Evolutionary conservation across 495 filamentous ascomycete genomes (phyloP).

Genomic region (Hypoxylon subgilvum): DNA sequence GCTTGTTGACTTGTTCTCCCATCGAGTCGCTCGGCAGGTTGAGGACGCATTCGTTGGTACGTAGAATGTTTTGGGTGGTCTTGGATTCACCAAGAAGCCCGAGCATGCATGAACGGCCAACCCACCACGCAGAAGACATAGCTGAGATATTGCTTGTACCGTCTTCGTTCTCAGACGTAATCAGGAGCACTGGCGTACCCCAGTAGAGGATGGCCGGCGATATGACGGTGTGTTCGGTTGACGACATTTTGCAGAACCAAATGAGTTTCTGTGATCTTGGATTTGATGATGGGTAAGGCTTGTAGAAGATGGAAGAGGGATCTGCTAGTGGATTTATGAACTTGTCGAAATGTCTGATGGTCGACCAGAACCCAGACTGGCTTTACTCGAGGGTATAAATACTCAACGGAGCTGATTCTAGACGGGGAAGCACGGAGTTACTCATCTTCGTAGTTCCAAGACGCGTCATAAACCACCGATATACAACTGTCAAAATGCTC

Average conservation of each 20-base stretch:
- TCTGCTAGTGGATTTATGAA: background rate
- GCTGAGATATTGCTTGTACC: slow-evolving; percentile 50
- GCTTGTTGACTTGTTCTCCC: slow-evolving; percentile 44
- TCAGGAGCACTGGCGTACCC: slow-evolving; percentile 54
- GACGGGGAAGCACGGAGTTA: slow-evolving; percentile 34
- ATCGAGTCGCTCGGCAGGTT: slow-evolving; percentile 52
- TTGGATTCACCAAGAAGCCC: slow-evolving; percentile 48
- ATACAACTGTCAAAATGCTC: slow-evolving; percentile 4
- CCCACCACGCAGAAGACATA: slow-evolving; percentile 58
- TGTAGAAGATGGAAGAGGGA: background rate
- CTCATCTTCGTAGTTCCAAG: slow-evolving; percentile 8
- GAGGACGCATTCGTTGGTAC: slow-evolving; percentile 53
- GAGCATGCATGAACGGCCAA: slow-evolving; percentile 53
- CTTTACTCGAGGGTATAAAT: slow-evolving; percentile 12
- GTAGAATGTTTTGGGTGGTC: slow-evolving; percentile 51
- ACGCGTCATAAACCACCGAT: slow-evolving; percentile 14
- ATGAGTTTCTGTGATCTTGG: background rate
- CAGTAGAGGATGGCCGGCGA: slow-evolving; percentile 55
- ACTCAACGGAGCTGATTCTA: slow-evolving; percentile 9
- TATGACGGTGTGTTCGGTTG: slow-evolving; percentile 43
- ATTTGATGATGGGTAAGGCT: background rate
- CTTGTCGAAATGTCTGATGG: too few species aligned
- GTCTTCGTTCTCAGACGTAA: slow-evolving; percentile 53
- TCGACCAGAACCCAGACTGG: too few species aligned
- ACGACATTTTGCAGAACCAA: slow-evolving; percentile 16